Evolutionary conservation across 805 yeast species (phyloP), one percentile per base, ranked within the genome.

Genomic region (Candida silvatica): DNA sequence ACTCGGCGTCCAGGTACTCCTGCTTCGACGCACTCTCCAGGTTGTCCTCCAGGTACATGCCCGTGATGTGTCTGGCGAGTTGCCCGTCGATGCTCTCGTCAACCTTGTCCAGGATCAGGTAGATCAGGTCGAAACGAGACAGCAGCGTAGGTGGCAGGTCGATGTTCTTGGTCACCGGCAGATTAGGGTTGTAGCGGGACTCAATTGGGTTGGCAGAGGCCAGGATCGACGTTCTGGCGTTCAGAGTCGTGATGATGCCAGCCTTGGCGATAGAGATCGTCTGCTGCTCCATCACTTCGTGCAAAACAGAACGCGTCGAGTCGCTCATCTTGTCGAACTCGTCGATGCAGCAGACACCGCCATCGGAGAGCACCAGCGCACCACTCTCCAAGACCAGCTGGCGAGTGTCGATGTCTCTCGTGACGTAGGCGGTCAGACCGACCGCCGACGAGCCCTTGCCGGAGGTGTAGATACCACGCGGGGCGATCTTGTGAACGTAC

Each of bases 371-470:
- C 11, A 92, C 97, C 43, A 92, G 68, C 0, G 99, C 99, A 56
- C 99, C 99, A 49, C 87, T 74, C 56, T 92, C 99, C 35, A 92
- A 68, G 3, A 92, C 98, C 33, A 90, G 62, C 57, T 92, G 98
- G 50, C 77, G 83, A 0, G 97, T 86, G 50, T 92, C 97, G 19
- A 83, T 71, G 56, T 92, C 99, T 51, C 96, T 70, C 6, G 98
- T 88, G 37, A 92, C 80, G 56, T 92, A 92, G 0, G 99, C 98
- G 1, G 99, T 92, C 51, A 92, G 67, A 67, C 99, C 99, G 33
- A 92, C 99, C 0, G 99, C 99, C 22, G 98, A 92, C 1, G 97
- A 87, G 34, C 98, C 98, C 52, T 92, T 92, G 59, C 99, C 99
- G 1, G 97, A 88, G 4, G 99, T 92, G 59, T 88, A 92, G 27